Base-by-base conservation (phyloP, 106 monocot genomes). In the Dendrobium catenatum region DNA sequence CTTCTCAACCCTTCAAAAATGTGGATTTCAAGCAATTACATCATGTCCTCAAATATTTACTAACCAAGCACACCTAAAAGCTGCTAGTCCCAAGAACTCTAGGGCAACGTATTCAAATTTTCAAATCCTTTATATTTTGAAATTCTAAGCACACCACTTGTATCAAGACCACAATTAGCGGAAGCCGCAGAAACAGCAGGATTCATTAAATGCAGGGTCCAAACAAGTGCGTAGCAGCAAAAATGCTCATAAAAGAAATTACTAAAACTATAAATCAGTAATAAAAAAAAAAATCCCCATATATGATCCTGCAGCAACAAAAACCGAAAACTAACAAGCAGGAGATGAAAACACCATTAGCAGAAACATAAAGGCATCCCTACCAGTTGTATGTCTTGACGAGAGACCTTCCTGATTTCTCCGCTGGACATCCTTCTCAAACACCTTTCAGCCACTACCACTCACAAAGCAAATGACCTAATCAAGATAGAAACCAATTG, bases 311-410 rank as follows among this genome's bases (percentile, higher is more conserved):
- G 33, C 33, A 70, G 9, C 70, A 70, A 27, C 37, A 43, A 43
- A 42, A 74, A 70, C 0, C 15, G 7, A 54, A 70, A 68, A 42
- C 11, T 1, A 24, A 6, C 77, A 44, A 68, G 70, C 81, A 33
- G 33, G 55, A 3, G 18, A 33, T 48, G 56, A 48, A 42, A 6
- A 66, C 59, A 79, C 33, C 22, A 24, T 70, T 11, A 70, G 17
- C 33, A 40, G 5, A 70, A 31, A 70, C 24, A 72, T 55, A n/a
- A 29, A 20, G 18, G 4, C 27, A 42, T 73, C 31, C 90, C 88
- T 83, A 93, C 93, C 46, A 93, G 93, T 66, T 93, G 90, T 81
- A 93, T 90, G 79, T 93, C 93, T 81, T 93, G 88, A 43, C 90
- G 90, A 49, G 93, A 90, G 44, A 93, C 93, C 85, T 87, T 90